phyloP scores from a whole-genome alignment of 73 alveolate species.

The Paramecium sonneborni region DNA sequence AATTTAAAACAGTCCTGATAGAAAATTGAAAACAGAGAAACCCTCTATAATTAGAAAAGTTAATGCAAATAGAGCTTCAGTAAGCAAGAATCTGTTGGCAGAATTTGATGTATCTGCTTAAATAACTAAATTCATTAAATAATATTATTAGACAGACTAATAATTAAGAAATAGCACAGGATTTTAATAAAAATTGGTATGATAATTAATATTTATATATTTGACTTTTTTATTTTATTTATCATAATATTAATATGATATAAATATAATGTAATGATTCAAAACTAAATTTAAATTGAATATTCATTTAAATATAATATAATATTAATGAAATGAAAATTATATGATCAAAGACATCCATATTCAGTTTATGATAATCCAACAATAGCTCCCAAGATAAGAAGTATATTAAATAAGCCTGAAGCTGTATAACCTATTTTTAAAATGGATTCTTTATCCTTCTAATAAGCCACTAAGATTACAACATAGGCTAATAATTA shows the following conservation, averaged over 20 bases:
- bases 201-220: not conserved
- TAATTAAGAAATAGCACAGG: constrained; percentile 37
- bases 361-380: not conserved
- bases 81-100: constrained; percentile 1
- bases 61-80: not conserved
- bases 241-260: not conserved
- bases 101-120: constrained; percentile 47
- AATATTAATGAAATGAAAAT: not conserved
- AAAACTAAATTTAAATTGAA: too few species aligned
- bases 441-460: not conserved
- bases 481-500: not conserved
- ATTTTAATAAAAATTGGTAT: constrained; percentile 8
- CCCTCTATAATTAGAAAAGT: not conserved
- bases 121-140: constrained; percentile 24
- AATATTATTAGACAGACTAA: constrained; percentile 28
- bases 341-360: constrained; percentile 1
- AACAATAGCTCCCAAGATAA: not conserved
- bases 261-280: not conserved
- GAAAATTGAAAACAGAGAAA: constrained; percentile 47
- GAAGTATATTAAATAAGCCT: not conserved
- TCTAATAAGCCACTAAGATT: not conserved
- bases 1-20: constrained; percentile 6
- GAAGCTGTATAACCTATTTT: not conserved
- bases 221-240: not conserved
- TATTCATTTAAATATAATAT: too few species aligned